Percentiles rank a stretch among this genome's conserved stretches.
These are phyloP conservation scores for Epichloe gansuensis DNA, from an alignment of 2,329 filamentous ascomycete species.

Conservation along the genomic window DNA sequence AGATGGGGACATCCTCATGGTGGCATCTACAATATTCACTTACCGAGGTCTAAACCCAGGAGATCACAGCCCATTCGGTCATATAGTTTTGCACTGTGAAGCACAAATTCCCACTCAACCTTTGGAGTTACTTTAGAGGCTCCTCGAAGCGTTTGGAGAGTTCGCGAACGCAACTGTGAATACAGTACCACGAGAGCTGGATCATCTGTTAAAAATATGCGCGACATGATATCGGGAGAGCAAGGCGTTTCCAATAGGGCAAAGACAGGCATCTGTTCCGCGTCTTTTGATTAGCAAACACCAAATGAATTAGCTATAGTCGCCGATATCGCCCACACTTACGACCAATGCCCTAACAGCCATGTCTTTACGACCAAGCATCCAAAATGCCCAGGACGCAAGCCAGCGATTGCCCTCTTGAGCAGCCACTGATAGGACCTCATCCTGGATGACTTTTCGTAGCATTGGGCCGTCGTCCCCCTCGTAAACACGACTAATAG, in stretches of 20 bases:
- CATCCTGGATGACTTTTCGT: conserved; percentile 61
- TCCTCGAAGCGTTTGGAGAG: conserved; percentile 71
- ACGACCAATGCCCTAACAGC: conserved; percentile 74
- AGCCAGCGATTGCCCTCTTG: conserved; percentile 84
- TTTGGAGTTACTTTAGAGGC: conserved; percentile 66
- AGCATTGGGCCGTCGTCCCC: conserved; percentile 69
- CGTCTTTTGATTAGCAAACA: background rate
- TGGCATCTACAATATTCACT: conserved; percentile 13
- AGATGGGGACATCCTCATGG: background rate
- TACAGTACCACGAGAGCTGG: conserved; percentile 82
- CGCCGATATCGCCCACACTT: conserved; percentile 21
- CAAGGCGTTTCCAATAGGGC: conserved; percentile 56
- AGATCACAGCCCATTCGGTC: conserved; percentile 89
- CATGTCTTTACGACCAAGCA: conserved; percentile 69
- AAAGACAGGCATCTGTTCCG: conserved; percentile 59
- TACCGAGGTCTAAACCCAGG: conserved; percentile 72
- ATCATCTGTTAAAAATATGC: conserved; percentile 78
- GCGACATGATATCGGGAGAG: conserved; percentile 58
- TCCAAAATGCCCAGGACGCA: conserved; percentile 91
- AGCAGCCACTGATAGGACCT: conserved; percentile 63
- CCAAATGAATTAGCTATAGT: background rate
- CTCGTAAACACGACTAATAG: conserved; percentile 77
- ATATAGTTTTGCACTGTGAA: conserved; percentile 74
- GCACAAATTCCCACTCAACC: conserved; percentile 78
- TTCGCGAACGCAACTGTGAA: conserved; percentile 68